These are phyloP conservation scores for Candida sanyaensis DNA, from an alignment of 1,139 yeast genomes.

Conservation along the genomic window DNA sequence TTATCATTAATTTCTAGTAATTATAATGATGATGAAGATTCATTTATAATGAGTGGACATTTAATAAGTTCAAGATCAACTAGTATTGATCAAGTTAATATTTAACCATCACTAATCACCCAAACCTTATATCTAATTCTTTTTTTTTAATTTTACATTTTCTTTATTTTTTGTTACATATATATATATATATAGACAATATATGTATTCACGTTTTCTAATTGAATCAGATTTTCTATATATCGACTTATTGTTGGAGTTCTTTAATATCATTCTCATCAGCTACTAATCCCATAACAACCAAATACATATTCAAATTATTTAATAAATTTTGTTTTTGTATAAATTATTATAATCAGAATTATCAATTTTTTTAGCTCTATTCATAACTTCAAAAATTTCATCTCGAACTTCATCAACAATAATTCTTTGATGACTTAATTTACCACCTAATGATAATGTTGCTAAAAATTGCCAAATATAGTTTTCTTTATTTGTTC, in stretches of 20 bases:
- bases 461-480: constrained; percentile 98
- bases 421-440: constrained; percentile 90
- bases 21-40: neutral
- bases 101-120: neutral
- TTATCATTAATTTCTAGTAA: neutral
- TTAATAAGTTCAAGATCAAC: constrained; percentile 1
- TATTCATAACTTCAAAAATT: constrained; percentile 84
- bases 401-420: constrained; percentile 95
- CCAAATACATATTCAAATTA: constrained; percentile 88
- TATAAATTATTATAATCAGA: constrained; percentile 55
- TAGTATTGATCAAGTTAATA: neutral
- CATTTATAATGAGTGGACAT: neutral
- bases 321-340: constrained; percentile 67
- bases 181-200: neutral
- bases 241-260: constrained; percentile 24
- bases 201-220: too few relatives aligned
- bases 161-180: too few relatives aligned
- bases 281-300: constrained; percentile 95
- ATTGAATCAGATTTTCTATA: too few relatives aligned
- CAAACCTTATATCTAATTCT: neutral
- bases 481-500: constrained; percentile 59
- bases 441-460: constrained; percentile 86
- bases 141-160: neutral
- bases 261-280: constrained; percentile 65
- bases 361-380: constrained; percentile 69